Evolutionary conservation across 768 basidiomycete species (phyloP).

Genomic region (Suillus plorans): DNA sequence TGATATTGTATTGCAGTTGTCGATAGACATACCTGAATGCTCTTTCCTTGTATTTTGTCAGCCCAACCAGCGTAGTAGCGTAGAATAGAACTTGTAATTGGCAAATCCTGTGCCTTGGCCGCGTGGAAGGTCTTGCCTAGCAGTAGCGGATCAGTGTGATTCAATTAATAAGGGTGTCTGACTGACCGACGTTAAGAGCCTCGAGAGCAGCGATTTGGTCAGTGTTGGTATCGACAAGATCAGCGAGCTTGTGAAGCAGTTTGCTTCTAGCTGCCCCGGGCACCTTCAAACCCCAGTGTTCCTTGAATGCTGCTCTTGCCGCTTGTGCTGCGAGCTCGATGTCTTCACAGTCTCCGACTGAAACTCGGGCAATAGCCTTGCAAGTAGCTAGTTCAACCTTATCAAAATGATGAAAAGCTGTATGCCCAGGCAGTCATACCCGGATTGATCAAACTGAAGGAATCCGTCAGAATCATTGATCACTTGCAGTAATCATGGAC

Average conservation of each 20-base stretch:
- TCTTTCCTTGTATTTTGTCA: conserved; percentile 79
- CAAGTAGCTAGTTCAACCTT: conserved; percentile 53
- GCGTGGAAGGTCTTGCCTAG: conserved; percentile 54
- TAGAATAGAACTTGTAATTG: conserved; percentile 46
- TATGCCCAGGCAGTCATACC: conserved; percentile 27
- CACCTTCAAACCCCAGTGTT: conserved; percentile 64
- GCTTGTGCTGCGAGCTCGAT: conserved; percentile 74
- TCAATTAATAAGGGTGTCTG: conserved; percentile 21
- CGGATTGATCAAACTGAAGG: conserved; percentile 56
- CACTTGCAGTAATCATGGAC: not conserved
- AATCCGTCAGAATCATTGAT: not conserved
- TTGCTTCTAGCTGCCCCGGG: conserved; percentile 52
- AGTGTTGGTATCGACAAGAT: conserved; percentile 57
- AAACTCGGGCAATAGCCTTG: conserved; percentile 54
- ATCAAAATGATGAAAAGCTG: conserved; percentile 1
- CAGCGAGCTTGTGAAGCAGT: conserved; percentile 62
- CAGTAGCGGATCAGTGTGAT: conserved; percentile 3
- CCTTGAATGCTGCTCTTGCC: conserved; percentile 60
- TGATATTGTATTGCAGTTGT: not conserved
- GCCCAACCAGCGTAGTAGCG: conserved; percentile 90
- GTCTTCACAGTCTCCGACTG: conserved; percentile 64
- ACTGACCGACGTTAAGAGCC: conserved; percentile 61
- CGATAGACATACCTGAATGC: conserved; percentile 48
- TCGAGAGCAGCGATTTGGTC: conserved; percentile 76
- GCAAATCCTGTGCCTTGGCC: conserved; percentile 51